Percentiles rank a stretch among this genome's conserved stretches.
Evolutionary conservation across 2,329 filamentous ascomycete species (phyloP).

Genomic region (Diaporthe velutina): DNA sequence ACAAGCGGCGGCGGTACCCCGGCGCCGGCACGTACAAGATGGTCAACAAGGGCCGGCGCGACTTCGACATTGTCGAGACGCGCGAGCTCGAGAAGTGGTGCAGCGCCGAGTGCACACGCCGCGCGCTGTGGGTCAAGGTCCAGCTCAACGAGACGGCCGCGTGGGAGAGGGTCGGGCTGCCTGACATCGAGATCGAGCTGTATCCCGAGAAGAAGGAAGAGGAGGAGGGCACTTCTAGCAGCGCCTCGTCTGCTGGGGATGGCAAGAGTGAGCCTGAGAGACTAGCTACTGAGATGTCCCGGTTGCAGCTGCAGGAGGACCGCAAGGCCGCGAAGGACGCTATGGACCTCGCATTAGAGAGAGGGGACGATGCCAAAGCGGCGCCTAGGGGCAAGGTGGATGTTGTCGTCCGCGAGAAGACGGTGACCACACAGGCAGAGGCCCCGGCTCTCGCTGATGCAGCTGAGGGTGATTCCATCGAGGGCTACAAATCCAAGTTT

Average conservation of each 20-base stretch:
- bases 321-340: slow-evolving; percentile 55
- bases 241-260: not conserved
- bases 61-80: slow-evolving; percentile 76
- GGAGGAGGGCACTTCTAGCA: not conserved
- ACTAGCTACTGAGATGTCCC: slow-evolving; percentile 53
- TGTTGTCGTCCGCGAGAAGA: slow-evolving; percentile 67
- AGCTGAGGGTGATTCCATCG: slow-evolving; percentile 56
- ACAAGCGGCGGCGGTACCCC: slow-evolving; percentile 68
- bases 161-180: slow-evolving; percentile 80
- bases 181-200: slow-evolving; percentile 70
- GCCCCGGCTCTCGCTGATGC: slow-evolving; percentile 51
- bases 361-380: slow-evolving; percentile 52
- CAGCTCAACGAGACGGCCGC: slow-evolving; percentile 89
- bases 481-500: slow-evolving; percentile 63
- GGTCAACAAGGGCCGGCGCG: slow-evolving; percentile 62
- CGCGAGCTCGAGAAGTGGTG: slow-evolving; percentile 90
- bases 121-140: slow-evolving; percentile 87
- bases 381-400: slow-evolving; percentile 53
- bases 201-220: slow-evolving; percentile 73
- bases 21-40: slow-evolving; percentile 77
- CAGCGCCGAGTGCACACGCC: slow-evolving; percentile 80
- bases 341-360: slow-evolving; percentile 64
- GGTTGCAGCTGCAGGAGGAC: slow-evolving; percentile 60
- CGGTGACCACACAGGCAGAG: slow-evolving; percentile 53
- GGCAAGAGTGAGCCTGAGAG: slow-evolving; percentile 38